phyloP scores from a whole-genome alignment of 345 rosid species.

The Sonneratia alba region DNA sequence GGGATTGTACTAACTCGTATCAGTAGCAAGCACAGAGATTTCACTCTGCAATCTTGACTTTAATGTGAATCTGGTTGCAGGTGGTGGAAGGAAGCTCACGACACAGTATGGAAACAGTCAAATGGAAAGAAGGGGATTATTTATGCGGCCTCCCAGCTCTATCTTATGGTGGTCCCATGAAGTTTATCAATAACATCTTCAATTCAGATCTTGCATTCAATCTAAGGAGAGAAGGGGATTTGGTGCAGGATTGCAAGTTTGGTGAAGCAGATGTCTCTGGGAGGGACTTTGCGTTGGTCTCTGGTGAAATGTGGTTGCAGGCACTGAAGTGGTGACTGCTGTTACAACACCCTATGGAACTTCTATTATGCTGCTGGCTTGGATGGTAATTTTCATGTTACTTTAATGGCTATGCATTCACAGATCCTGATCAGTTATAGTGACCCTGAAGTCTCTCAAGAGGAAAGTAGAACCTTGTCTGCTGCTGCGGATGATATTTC shows the following conservation, averaged over 20 bases:
- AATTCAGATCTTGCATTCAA: conserved; percentile 67
- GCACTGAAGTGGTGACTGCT: conserved; percentile 75
- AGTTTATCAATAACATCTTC: conserved; percentile 83
- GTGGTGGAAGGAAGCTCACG: conserved; percentile 95
- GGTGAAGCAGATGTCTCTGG: conserved; percentile 78
- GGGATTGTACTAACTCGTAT: not conserved
- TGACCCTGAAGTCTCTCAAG: conserved; percentile 53
- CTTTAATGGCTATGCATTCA: conserved; percentile 11
- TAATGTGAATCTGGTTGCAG: conserved; percentile 26
- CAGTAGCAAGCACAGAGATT: not conserved
- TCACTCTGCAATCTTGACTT: conserved; percentile 4
- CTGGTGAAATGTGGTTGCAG: conserved; percentile 91
- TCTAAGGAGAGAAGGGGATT: conserved; percentile 61
- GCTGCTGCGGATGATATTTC: conserved; percentile 86
- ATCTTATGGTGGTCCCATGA: conserved; percentile 78
- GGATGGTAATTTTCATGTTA: not conserved
- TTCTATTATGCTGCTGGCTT: not conserved
- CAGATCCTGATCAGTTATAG: conserved; percentile 47
- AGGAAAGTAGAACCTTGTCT: conserved; percentile 51
- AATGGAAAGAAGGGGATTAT: conserved; percentile 53
- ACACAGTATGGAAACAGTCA: conserved; percentile 18
- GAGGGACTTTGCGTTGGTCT: conserved; percentile 84
- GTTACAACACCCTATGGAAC: not conserved
- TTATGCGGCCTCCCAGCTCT: conserved; percentile 60
- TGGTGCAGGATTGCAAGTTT: conserved; percentile 37